Base-by-base conservation (phyloP, 768 basidiomycete species). In the Sarcomyxa edulis region DNA sequence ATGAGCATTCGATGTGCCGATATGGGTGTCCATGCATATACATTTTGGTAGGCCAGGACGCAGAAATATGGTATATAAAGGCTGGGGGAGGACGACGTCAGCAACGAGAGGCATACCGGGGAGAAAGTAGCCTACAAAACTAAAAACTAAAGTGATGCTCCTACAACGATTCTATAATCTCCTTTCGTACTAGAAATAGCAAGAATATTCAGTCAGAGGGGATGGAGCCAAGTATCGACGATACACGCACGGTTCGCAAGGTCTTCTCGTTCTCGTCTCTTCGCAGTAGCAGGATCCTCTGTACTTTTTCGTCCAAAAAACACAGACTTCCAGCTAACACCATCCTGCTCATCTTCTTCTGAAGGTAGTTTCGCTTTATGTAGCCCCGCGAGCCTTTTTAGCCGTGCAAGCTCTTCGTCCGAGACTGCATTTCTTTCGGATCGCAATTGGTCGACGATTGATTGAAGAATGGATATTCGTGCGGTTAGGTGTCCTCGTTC, bases 391-490 rank as follows among this genome's bases (percentile, higher is more conserved):
- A 87, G 68, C 37, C 64, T 70, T 49, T 68, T 70, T 37, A 85
- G 56, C 41, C 72, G 62, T 28, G 61, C 67, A 18, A 84, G 57
- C 47, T 84, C 82, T 23, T 62, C 70, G 47, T 60, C 57, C 3
- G 71, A 59, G 34, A 78, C 51, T 24, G 59, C 48, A n/a, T n/a
- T n/a, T 38, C 64, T 65, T 36, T 67, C 65, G 2, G 72, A 66
- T 24, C 66, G 65, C 33, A 85, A 58, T 43, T 75, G 75, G 18
- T 65, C 59, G 6, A 66, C 65, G 38, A 84, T 68, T 36, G 76
- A 74, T 40, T 78, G 69, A 40, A 87, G 65, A 45, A 87, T 74
- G 15, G 81, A 75, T 26, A 76, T 64, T 41, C 74, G 80, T 4
- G 83, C 80, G 36, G 68, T 55, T 29, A 71, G 51, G 18, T 72